Evolutionary conservation across 2,329 filamentous ascomycete species (phyloP), one percentile per base, ranked within the genome.

Genomic region (Penicillium concentricum): DNA sequence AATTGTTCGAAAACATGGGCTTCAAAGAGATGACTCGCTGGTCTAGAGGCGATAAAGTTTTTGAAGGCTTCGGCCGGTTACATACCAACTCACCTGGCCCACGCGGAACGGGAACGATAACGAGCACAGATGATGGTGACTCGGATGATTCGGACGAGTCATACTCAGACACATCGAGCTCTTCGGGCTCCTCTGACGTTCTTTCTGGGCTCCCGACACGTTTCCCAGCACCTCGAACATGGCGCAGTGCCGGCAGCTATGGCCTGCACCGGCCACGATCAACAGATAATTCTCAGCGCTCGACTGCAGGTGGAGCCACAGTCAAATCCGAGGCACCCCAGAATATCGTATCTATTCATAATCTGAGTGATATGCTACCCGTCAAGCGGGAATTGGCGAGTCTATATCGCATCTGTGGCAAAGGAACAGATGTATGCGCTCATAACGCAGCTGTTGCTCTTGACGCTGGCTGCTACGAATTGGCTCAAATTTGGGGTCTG

Each of bases 401-500:
- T 56, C 84, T 89, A 62, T 99, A 97, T 73, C 83, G 83, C 24
- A 89, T 97, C 15, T 92, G 94, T 70, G 92, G 92, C 4, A 86
- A 92, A 59, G 88, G 89, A 0, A 84, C 86, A n/a, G 84, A 88
- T 37, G 86, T 96, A 4, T 97, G 93, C 73, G 81, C 84, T 43
- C 88, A 95, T 67, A 99, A 99, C 72, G 90, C 92, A 9, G 76
- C 77, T 1, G 86, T 95, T 44, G 92, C 93, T 9, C 82, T 86
- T 63, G 87, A 85, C 60, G 82, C 88, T 63, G 90, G 88, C 5
- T 83, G 85, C 61, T 72, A 80, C 15, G 90, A 96, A 61, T 75
- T 95, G 30, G 87, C 89, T 26, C 85, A 91, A 64, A 84, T 96
- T 7, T 99, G 94, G 94, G 85, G 84, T 47, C 88, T 97, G 62